Percentiles rank a stretch among this genome's conserved stretches.
These are phyloP conservation scores for Aspergillus proliferans DNA, from an alignment of 2,329 filamentous ascomycete species.

Conservation along the genomic window DNA sequence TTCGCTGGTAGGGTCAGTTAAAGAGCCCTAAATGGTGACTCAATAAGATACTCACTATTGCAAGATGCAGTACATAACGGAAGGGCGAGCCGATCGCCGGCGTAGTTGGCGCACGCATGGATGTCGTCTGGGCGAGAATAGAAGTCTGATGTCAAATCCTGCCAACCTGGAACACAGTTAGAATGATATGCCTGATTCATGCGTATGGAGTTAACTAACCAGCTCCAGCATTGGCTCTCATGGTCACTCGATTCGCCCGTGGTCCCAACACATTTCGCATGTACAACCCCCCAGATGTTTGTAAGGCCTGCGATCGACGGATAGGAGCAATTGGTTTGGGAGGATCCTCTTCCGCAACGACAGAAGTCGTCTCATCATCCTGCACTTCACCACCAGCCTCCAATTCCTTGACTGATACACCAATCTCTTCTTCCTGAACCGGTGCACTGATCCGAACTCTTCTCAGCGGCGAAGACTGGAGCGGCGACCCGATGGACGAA, in stretches of 20 bases:
- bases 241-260: slow-evolving; percentile 26
- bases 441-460: slow-evolving; percentile 32
- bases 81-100: slow-evolving; percentile 41
- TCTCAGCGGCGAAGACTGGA: slow-evolving; percentile 45
- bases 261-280: slow-evolving; percentile 31
- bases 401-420: slow-evolving; percentile 22
- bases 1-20: slow-evolving; percentile 44
- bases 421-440: slow-evolving; percentile 20
- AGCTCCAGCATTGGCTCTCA: slow-evolving; percentile 31
- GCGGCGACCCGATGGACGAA: slow-evolving; percentile 40
- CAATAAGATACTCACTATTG: slow-evolving; percentile 49
- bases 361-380: slow-evolving; percentile 11
- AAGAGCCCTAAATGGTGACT: slow-evolving; percentile 1
- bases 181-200: slow-evolving; percentile 3
- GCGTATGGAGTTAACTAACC: slow-evolving; percentile 22
- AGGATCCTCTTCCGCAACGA: slow-evolving; percentile 14
- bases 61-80: slow-evolving; percentile 63
- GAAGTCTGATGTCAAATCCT: slow-evolving; percentile 54
- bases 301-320: slow-evolving; percentile 30
- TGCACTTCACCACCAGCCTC: slow-evolving; percentile 12
- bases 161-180: slow-evolving; percentile 43
- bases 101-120: slow-evolving; percentile 42
- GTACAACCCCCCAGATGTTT: slow-evolving; percentile 33
- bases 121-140: slow-evolving; percentile 52
- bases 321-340: slow-evolving; percentile 25